Base-by-base conservation (phyloP, 305 asterid species). In the Solanum hybrid region DNA sequence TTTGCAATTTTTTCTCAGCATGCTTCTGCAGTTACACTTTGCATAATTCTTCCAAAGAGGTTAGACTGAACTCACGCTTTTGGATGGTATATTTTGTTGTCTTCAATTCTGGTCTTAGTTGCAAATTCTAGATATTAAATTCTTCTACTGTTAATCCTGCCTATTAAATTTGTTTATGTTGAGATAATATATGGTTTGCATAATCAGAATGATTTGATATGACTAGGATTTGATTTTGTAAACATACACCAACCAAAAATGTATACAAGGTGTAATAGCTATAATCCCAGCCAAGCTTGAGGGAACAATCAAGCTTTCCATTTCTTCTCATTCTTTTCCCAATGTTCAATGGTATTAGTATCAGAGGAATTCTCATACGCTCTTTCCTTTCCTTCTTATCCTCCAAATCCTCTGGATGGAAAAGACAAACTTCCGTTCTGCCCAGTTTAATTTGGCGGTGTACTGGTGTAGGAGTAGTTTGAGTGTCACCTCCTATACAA, bases 1-100 rank as follows among this genome's bases (percentile, higher is more conserved):
- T 97, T 97, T 92, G 98, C 99, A 13, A 93, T 97, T 89, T 97
- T 95, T 92, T 95, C 99, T 60, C 96, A 93, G 92, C 95, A 96
- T 96, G 98, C 98, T 89, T 94, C 97, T 66, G 90, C 95, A 31
- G 96, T 96, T 91, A 96, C 97, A 12, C 99, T 97, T 56, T 95
- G 99, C 91, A 92, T 97, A 88, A 81, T 91, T 88, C 97, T 94
- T 90, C 94, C 93, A 71, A 93, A 92, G 88, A 94, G 99, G 99
- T 97, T 75, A 56, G 94, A 86, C 78, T 90, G 69, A 42, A 87
- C 85, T 72, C 90, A 89, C 42, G 40, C 78, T 87, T 85, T 88
- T 86, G 73, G 71, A 38, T 81, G 14, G 8, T 34, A 7, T 60
- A 9, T 22, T 86, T 4, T 51, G 37, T 42, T 87, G 24, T 22